Evolutionary conservation across 805 yeast genomes (phyloP).

Genomic region (Pichia deserticola): DNA sequence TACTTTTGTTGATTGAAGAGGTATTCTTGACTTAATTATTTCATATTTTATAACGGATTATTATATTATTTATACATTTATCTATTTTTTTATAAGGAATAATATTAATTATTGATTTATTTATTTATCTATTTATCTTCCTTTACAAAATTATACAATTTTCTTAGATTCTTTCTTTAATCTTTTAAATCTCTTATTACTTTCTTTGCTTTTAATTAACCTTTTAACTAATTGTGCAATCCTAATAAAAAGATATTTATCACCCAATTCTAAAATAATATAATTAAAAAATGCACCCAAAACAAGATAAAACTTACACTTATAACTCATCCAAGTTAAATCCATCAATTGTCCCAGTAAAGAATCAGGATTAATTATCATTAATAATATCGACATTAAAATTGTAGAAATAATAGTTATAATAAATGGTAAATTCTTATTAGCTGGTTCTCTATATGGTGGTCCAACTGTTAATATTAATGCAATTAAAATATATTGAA

Average conservation of each 20-base stretch:
- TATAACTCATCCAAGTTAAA: conserved; percentile 49
- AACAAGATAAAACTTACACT: conserved; percentile 47
- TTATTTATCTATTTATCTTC: too few relatives aligned
- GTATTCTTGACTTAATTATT: too few relatives aligned
- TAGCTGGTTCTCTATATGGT: conserved; percentile 79
- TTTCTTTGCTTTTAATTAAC: conserved; percentile 23
- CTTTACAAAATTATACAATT: background rate
- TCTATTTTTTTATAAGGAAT: too few relatives aligned
- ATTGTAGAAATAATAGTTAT: conserved; percentile 47
- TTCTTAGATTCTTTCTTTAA: conserved; percentile 23
- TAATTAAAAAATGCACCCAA: conserved; percentile 43
- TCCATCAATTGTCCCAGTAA: conserved; percentile 67
- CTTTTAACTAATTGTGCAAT: conserved; percentile 36
- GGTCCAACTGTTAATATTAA: conserved; percentile 84
- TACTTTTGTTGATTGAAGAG: too few relatives aligned
- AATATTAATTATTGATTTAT: too few relatives aligned
- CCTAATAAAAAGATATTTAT: conserved; percentile 34
- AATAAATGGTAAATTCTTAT: conserved; percentile 64
- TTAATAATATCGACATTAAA: conserved; percentile 43
- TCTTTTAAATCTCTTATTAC: conserved; percentile 33
- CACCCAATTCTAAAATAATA: conserved; percentile 37
- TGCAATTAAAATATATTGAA: conserved; percentile 84
- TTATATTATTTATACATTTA: too few relatives aligned
- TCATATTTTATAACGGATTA: too few relatives aligned
- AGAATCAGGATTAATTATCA: conserved; percentile 45